phyloP scores from a whole-genome alignment of 1,284 basidiomycete species.

The Ustilago loliicola region DNA sequence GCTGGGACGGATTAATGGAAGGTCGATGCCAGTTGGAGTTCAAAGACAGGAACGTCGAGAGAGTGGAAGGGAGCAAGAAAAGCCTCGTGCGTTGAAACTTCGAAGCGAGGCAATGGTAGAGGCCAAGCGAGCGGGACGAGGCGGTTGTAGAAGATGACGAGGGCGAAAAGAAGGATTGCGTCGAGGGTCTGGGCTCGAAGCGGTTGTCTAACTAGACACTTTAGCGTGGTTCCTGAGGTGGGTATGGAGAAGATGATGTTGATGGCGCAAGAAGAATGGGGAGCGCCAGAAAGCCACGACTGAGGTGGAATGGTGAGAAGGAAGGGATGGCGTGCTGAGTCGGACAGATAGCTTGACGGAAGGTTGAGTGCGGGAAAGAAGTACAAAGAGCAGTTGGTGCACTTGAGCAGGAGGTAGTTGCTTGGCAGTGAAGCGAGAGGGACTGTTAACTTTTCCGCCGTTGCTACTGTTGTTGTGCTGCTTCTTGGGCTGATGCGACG shows the following conservation, averaged over 20 bases:
- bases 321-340: constrained; percentile 25
- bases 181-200: constrained; percentile 9
- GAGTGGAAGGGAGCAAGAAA: not conserved
- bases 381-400: too few relatives aligned
- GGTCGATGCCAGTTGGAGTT: not conserved
- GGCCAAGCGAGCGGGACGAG: constrained; percentile 6
- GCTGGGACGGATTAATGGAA: not conserved
- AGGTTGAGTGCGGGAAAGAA: not conserved
- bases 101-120: constrained; percentile 14
- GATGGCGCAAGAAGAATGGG: constrained; percentile 14
- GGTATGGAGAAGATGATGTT: not conserved
- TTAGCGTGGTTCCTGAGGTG: constrained; percentile 38
- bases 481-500: not conserved
- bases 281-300: not conserved
- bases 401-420: not conserved
- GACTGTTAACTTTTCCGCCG: not conserved
- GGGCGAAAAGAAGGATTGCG: not conserved
- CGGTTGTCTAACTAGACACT: not conserved
- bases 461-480: not conserved
- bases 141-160: not conserved
- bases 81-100: constrained; percentile 5
- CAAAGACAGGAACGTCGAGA: too few relatives aligned
- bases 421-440: not conserved
- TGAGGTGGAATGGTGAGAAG: not conserved
- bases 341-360: not conserved